Evolutionary conservation across 2,329 filamentous ascomycete species (phyloP).

Genomic region (Cucurbitaria berberidis): DNA sequence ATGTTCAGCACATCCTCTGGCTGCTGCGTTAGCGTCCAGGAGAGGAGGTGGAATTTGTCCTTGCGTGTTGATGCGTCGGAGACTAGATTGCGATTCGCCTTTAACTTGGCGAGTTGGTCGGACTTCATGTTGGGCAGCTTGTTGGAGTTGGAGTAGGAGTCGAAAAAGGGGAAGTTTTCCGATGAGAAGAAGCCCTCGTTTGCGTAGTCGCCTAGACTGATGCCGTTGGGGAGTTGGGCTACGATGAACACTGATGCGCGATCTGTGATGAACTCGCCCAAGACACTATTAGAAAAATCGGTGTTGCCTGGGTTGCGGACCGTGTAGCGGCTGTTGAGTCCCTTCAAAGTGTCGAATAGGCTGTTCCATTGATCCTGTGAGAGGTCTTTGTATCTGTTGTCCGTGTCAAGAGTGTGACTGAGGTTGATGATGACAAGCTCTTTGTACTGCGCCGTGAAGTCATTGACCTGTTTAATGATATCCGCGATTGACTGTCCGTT

Average conservation of each 20-base stretch:
- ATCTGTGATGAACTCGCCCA: conserved; percentile 48
- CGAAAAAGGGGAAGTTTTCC: conserved; percentile 44
- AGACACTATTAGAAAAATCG: conserved; percentile 40
- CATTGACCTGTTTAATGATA: conserved; percentile 54
- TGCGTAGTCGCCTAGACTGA: conserved; percentile 38
- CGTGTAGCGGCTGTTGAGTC: conserved; percentile 51
- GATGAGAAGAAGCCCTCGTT: conserved; percentile 45
- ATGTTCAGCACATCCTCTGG: conserved; percentile 41
- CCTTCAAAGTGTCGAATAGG: conserved; percentile 53
- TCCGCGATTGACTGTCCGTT: conserved; percentile 55
- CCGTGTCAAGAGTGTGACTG: conserved; percentile 54
- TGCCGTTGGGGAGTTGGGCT: conserved; percentile 38
- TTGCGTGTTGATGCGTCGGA: conserved; percentile 27
- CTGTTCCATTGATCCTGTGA: conserved; percentile 49
- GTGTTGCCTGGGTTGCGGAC: conserved; percentile 28
- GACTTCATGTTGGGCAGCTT: conserved; percentile 38
- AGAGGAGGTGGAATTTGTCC: conserved; percentile 45
- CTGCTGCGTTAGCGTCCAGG: conserved; percentile 47
- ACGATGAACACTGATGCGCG: conserved; percentile 47
- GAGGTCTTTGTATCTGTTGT: conserved; percentile 49
- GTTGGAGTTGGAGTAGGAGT: conserved; percentile 47
- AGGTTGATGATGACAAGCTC: conserved; percentile 58
- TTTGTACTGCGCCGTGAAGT: conserved; percentile 53
- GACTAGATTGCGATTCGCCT: conserved; percentile 37
- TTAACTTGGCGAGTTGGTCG: conserved; percentile 49